Evolutionary conservation across 345 rosid genomes (phyloP).

Genomic region (Adansonia digitata): DNA sequence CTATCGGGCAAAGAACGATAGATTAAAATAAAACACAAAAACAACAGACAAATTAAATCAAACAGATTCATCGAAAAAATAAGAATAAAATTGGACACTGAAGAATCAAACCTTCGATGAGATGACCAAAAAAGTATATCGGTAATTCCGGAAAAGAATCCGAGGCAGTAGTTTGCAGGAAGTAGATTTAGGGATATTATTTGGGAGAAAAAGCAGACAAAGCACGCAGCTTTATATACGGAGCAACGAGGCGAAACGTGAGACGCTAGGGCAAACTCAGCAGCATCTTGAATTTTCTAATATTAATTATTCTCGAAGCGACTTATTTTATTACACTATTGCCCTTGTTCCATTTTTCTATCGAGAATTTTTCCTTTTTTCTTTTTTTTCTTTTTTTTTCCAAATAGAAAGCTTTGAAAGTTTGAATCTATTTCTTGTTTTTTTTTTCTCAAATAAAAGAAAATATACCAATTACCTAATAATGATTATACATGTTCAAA

Average conservation of each 20-base stretch:
- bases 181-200: neutral
- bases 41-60: neutral
- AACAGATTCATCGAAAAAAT: neutral
- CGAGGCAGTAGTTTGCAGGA: neutral
- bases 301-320: neutral
- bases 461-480: too few relatives aligned
- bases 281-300: conserved; percentile 11
- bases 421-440: too few relatives aligned
- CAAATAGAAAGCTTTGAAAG: too few relatives aligned
- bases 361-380: too few relatives aligned
- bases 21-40: neutral
- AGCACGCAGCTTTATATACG: neutral
- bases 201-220: neutral
- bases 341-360: neutral
- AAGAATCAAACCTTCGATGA: conserved; percentile 2
- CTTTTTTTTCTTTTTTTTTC: too few relatives aligned
- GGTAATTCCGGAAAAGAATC: neutral
- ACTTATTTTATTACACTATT: neutral
- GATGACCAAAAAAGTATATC: neutral
- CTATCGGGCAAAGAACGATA: neutral
- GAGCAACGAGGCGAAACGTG: neutral
- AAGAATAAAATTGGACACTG: neutral
- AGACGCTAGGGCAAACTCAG: conserved; percentile 19
- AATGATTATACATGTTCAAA: too few relatives aligned
- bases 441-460: too few relatives aligned